Evolutionary conservation across 306 rosid genomes (phyloP), one percentile per base, ranked within the genome.

Genomic region (Trichosanthes cucumerina): DNA sequence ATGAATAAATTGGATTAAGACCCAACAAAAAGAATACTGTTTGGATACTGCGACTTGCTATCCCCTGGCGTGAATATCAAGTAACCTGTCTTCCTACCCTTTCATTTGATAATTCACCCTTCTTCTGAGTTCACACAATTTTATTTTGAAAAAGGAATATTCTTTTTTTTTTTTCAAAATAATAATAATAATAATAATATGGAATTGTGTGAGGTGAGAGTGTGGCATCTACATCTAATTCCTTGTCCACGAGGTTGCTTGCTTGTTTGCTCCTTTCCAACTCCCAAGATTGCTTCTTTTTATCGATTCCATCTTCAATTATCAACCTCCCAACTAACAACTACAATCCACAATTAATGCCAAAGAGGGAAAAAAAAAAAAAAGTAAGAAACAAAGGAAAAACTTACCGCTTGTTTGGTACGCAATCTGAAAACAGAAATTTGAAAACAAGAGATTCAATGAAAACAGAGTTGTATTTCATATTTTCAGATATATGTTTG

Each of bases 1-100:
- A n/a, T 68, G 75, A 39, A 39, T 68, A 10, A 66, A 66, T 66
- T 66, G 73, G 50, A 66, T 38, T 38, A 66, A 28, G 73, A 66
- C 73, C 28, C 73, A 38, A 66, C 73, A 65, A 34, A 19, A 65
- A 6, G 14, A 19, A 18, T 26, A 18, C 72, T 65, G 72, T 65
- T 65, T 65, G 3, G 72, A 65, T 15, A 34, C 44, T 7, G 13
- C 1, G 13, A 64, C 24, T 7, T 24, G 46, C 15, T 36, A 19
- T 26, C 9, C 47, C 21, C 12, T 65, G 47, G 11, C 49, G 26
- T 65, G 47, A 18, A 36, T 65, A 36, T 36, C 16, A 36, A 65
- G 47, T 34, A 21, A 57, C 1, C 63, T 57, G 31, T 57, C 63
- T 57, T 8, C 23, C 54, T 4, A 3, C 54, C 54, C 47, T 43